Conservation (phyloP, 345 rosid species). For the Sapria himalayana region DNA sequence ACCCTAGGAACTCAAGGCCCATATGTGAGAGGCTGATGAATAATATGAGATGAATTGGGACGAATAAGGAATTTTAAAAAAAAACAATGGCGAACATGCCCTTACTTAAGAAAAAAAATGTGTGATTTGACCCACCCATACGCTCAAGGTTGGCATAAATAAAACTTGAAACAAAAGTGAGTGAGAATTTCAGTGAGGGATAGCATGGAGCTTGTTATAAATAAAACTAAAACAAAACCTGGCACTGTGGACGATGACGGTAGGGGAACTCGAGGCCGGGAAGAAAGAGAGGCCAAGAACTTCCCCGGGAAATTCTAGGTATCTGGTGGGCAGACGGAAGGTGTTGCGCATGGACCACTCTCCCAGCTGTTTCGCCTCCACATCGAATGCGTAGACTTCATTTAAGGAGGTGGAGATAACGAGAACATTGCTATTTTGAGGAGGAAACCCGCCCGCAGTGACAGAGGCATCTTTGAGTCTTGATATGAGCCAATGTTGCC, state of each 20-base stretch:
- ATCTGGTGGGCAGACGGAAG: constrained; percentile 46
- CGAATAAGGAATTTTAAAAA: no score
- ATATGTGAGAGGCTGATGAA: no score
- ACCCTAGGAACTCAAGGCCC: no score
- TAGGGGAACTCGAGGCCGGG: constrained; percentile 30
- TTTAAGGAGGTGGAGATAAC: constrained; percentile 62
- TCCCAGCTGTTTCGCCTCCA: constrained; percentile 73
- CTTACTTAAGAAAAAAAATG: no score
- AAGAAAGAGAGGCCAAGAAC: constrained; percentile 74
- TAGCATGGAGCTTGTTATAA: no score
- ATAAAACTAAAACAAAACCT: constrained; percentile 24
- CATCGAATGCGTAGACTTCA: constrained; percentile 73
- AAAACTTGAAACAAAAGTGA: no score
- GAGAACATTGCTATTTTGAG: constrained; percentile 44
- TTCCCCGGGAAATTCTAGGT: constrained; percentile 92
- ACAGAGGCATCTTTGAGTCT: constrained; percentile 86
- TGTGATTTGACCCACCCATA: no score
- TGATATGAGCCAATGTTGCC: constrained; percentile 95
- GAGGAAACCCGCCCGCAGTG: constrained; percentile 79
- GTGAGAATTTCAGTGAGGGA: no score
- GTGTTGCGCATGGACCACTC: constrained; percentile 66
- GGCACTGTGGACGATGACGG: constrained; percentile 60
- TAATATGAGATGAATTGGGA: no score
- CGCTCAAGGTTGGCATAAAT: no score
- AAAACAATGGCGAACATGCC: no score